phyloP scores from a whole-genome alignment of 169 alveolate species.

The Plasmodium ovale region DNA sequence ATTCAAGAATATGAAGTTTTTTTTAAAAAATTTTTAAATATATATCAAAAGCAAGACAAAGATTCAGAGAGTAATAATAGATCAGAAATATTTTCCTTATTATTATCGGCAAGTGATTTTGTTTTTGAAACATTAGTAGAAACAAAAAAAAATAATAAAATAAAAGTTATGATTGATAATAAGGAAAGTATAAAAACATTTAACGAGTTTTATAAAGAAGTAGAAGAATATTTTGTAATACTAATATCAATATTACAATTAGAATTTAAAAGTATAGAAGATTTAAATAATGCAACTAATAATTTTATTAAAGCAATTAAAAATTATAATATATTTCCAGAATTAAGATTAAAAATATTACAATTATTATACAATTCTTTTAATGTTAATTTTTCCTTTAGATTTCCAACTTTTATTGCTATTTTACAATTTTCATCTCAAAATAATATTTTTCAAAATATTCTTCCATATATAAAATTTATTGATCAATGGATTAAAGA shows the following conservation, averaged over 20 bases:
- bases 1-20: slow-evolving; percentile 79
- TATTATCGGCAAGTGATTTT: slow-evolving; percentile 81
- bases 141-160: slow-evolving; percentile 79
- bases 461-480: slow-evolving; percentile 76
- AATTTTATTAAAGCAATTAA: slow-evolving; percentile 79
- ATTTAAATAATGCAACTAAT: slow-evolving; percentile 82
- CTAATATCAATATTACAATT: slow-evolving; percentile 84
- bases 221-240: slow-evolving; percentile 86
- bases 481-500: slow-evolving; percentile 84
- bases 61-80: slow-evolving; percentile 83
- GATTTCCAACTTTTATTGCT: slow-evolving; percentile 80
- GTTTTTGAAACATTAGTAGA: slow-evolving; percentile 82
- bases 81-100: slow-evolving; percentile 80
- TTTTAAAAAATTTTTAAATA: slow-evolving; percentile 81
- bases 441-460: slow-evolving; percentile 78
- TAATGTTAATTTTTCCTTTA: slow-evolving; percentile 78
- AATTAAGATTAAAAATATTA: slow-evolving; percentile 78
- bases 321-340: slow-evolving; percentile 78
- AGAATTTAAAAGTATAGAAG: slow-evolving; percentile 81
- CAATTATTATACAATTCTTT: slow-evolving; percentile 84
- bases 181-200: slow-evolving; percentile 58
- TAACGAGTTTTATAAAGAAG: slow-evolving; percentile 67
- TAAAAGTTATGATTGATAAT: slow-evolving; percentile 74
- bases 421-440: slow-evolving; percentile 83
- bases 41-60: slow-evolving; percentile 82